phyloP scores from a whole-genome alignment of 306 rosid genomes.

The Glycine soja region DNA sequence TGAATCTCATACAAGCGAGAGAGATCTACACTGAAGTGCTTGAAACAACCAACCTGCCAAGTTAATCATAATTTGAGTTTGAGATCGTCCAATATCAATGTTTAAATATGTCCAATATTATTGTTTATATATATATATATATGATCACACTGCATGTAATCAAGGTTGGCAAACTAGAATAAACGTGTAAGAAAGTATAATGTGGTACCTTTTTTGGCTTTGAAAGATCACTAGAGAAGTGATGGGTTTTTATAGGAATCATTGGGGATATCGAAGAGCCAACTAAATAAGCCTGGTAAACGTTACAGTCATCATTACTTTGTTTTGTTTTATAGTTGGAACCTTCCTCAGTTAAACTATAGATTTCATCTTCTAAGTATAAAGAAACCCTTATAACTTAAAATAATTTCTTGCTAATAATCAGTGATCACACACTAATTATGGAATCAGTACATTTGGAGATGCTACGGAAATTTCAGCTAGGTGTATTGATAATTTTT shows the following conservation, averaged over 20 bases:
- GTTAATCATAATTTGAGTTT: background rate
- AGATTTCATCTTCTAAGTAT: too few relatives aligned
- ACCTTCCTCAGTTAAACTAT: constrained; percentile 36
- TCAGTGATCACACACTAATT: background rate
- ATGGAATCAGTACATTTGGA: too few relatives aligned
- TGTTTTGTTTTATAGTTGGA: constrained; percentile 17
- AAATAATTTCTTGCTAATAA: background rate
- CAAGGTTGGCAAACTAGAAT: background rate
- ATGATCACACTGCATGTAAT: background rate
- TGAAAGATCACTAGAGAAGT: constrained; percentile 1
- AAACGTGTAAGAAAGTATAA: background rate
- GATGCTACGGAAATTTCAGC: too few relatives aligned
- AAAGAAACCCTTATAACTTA: too few relatives aligned
- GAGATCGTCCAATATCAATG: background rate
- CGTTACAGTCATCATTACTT: background rate
- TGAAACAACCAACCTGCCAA: background rate
- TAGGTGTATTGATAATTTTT: too few relatives aligned
- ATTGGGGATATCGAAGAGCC: constrained; percentile 11
- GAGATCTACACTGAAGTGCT: background rate
- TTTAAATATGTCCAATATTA: background rate
- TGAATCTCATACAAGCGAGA: constrained; percentile 1
- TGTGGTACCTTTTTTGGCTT: background rate
- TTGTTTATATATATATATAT: too few relatives aligned
- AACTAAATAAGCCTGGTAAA: background rate
- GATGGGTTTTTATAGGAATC: constrained; percentile 31